Percentiles rank a stretch among this genome's conserved stretches.
These are phyloP conservation scores for Immersiella caudata DNA, from an alignment of 495 filamentous ascomycete species.

Conservation along the genomic window DNA sequence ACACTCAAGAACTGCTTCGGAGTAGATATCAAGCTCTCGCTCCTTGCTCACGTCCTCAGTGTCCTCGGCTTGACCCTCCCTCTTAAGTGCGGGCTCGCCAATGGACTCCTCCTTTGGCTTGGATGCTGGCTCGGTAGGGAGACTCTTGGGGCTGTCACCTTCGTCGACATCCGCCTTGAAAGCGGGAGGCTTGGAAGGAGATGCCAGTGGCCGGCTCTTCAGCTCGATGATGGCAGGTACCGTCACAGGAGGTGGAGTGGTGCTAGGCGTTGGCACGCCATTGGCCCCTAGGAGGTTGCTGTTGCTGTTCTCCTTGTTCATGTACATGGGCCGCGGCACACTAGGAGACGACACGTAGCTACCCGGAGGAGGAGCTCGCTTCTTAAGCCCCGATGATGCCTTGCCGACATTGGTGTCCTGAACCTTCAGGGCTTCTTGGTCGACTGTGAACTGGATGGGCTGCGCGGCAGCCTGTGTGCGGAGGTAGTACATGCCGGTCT, in stretches of 20 bases:
- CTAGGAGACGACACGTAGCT: constrained; percentile 55
- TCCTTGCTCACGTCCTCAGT: constrained; percentile 64
- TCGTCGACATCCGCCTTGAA: constrained; percentile 73
- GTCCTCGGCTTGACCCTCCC: constrained; percentile 56
- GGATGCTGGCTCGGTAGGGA: constrained; percentile 68
- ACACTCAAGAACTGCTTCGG: constrained; percentile 86
- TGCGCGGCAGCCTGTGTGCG: constrained; percentile 95
- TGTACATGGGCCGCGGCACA: constrained; percentile 46
- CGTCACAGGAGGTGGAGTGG: constrained; percentile 58
- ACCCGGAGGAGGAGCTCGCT: constrained; percentile 60
- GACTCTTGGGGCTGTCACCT: constrained; percentile 72
- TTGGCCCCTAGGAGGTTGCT: constrained; percentile 42
- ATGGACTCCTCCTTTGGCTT: constrained; percentile 60
- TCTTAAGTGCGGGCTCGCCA: constrained; percentile 57
- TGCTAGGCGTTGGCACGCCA: constrained; percentile 65
- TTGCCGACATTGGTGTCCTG: constrained; percentile 80
- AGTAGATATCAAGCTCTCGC: constrained; percentile 88
- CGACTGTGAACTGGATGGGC: constrained; percentile 98
- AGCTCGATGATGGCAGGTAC: constrained; percentile 37
- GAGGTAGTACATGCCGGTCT: constrained; percentile 99
- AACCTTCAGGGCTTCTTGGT: constrained; percentile 93
- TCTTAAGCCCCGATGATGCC: constrained; percentile 61
- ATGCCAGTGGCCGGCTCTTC: constrained; percentile 46
- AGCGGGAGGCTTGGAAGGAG: constrained; percentile 51
- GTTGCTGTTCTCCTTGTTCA: constrained; percentile 44